Percentiles rank a stretch among this genome's conserved stretches.
Evolutionary conservation across 139 green algal species (phyloP).

Genomic region (Chlamydomonas schloesseri): DNA sequence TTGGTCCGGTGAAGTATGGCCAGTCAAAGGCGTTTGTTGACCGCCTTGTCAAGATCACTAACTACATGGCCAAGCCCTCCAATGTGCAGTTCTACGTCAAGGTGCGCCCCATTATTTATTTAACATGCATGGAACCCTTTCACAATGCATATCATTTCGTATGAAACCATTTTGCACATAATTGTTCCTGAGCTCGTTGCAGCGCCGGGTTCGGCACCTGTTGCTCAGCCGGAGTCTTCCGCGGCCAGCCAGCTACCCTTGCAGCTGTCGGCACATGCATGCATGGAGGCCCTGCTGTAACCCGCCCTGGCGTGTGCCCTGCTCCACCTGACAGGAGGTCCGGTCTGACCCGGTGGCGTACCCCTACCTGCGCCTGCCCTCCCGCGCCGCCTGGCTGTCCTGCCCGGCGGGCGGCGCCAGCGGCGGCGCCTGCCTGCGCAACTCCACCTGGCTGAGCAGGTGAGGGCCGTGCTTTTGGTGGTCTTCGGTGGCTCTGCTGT

Average conservation of each 20-base stretch:
- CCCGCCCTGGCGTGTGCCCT: not conserved
- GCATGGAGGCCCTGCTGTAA: not conserved
- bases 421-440: not conserved
- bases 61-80: slow-evolving; percentile 3
- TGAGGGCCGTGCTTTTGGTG: too few relatives aligned
- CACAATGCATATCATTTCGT: too few relatives aligned
- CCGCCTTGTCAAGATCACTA: slow-evolving; percentile 1
- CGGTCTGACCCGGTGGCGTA: not conserved
- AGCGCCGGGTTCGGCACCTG: not conserved
- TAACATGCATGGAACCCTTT: too few relatives aligned
- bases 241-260: not conserved
- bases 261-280: not conserved
- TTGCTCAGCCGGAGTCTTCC: too few relatives aligned
- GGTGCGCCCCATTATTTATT: not conserved
- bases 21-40: not conserved
- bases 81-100: slow-evolving; percentile 18
- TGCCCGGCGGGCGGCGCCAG: not conserved
- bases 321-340: not conserved
- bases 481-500: too few relatives aligned
- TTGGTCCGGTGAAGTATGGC: not conserved
- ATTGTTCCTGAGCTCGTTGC: not conserved
- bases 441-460: not conserved
- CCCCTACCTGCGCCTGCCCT: slow-evolving; percentile 8
- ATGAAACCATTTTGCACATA: not conserved
- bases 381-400: slow-evolving; percentile 5